These are phyloP conservation scores for Saprolegnia diclina DNA, from an alignment of 352 stramenopile genomes.

Conservation along the genomic window DNA sequence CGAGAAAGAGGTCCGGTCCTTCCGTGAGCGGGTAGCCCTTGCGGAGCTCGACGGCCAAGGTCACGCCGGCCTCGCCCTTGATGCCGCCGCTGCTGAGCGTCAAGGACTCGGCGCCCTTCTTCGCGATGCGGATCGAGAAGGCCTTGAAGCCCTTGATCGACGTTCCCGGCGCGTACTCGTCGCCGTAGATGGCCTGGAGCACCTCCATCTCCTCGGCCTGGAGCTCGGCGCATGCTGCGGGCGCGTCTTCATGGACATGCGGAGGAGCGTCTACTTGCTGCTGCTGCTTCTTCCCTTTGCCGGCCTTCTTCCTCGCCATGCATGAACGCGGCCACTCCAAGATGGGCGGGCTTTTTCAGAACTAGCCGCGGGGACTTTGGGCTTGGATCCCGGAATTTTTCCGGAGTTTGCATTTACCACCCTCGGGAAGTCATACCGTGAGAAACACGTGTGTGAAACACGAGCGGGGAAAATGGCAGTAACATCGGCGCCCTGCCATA, in stretches of 20 bases:
- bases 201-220: conserved; percentile 79
- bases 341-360: background rate
- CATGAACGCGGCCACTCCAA: conserved; percentile 19
- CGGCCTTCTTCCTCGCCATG: conserved; percentile 66
- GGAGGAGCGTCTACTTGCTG: conserved; percentile 29
- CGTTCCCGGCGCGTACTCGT: conserved; percentile 35
- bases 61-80: conserved; percentile 46
- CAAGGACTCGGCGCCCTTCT: conserved; percentile 40
- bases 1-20: conserved; percentile 59
- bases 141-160: conserved; percentile 61
- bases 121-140: conserved; percentile 61
- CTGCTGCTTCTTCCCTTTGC: conserved; percentile 40
- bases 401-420: background rate
- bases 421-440: no score
- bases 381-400: background rate
- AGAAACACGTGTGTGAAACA: no score
- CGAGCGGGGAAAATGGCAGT: no score
- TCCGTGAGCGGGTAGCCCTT: conserved; percentile 60
- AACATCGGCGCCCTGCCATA: no score
- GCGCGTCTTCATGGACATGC: conserved; percentile 24
- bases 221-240: conserved; percentile 49
- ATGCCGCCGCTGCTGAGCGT: conserved; percentile 29
- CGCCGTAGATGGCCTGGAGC: conserved; percentile 75
- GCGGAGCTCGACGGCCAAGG: conserved; percentile 69
- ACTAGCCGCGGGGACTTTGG: background rate